Evolutionary conservation across 2,329 filamentous ascomycete species (phyloP).

Genomic region (Pseudogymnoascus sp.): DNA sequence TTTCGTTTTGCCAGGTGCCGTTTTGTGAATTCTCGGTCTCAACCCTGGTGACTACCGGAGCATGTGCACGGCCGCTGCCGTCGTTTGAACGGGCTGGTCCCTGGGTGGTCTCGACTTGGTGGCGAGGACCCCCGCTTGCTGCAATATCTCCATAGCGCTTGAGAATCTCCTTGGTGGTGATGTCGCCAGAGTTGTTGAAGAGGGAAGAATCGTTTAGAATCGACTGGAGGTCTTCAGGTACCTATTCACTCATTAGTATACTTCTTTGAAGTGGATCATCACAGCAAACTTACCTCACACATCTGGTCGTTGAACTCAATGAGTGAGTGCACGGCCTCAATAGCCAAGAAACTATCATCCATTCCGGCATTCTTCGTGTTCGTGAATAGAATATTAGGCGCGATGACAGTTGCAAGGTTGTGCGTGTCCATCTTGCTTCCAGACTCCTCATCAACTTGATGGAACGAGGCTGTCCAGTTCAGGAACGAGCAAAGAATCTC

Average conservation of each 20-base stretch:
- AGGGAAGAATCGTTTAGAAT: constrained; percentile 77
- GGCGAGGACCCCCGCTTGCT: constrained; percentile 41
- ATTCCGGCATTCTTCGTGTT: constrained; percentile 57
- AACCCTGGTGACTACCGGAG: constrained; percentile 57
- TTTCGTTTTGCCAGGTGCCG: constrained; percentile 70
- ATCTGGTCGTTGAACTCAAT: constrained; percentile 94
- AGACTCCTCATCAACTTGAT: constrained; percentile 91
- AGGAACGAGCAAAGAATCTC: constrained; percentile 94
- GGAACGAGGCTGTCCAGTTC: constrained; percentile 96
- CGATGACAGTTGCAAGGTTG: constrained; percentile 94
- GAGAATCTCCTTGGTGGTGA: constrained; percentile 95
- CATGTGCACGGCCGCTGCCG: constrained; percentile 37
- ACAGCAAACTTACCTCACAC: constrained; percentile 77
- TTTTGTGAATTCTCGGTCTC: constrained; percentile 77
- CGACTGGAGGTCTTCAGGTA: constrained; percentile 83
- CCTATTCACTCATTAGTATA: constrained; percentile 47
- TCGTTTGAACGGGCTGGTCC: constrained; percentile 47
- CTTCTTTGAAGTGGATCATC: neutral
- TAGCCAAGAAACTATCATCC: constrained; percentile 88
- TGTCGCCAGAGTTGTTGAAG: constrained; percentile 74
- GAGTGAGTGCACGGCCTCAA: constrained; percentile 83
- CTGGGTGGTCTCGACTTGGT: constrained; percentile 53
- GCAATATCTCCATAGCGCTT: constrained; percentile 81
- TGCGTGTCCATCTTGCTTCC: constrained; percentile 99
- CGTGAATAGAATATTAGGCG: constrained; percentile 85